Evolutionary conservation across 805 yeast genomes (phyloP).

Genomic region (Saccharomycopsis microspora): DNA sequence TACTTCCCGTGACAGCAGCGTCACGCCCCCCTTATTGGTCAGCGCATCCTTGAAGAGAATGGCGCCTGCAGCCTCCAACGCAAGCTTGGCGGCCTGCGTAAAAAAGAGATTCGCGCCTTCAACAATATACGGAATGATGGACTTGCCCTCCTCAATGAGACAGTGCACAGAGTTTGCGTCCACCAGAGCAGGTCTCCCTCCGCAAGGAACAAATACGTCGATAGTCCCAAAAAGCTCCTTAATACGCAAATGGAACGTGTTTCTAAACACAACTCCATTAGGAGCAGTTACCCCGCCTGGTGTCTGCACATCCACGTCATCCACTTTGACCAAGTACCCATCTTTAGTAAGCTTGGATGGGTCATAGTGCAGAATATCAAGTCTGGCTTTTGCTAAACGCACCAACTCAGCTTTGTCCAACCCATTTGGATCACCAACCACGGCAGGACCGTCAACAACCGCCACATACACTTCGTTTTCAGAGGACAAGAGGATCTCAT

Average conservation of each 20-base stretch:
- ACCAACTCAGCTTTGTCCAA: constrained; percentile 68
- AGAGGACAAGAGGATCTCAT: constrained; percentile 80
- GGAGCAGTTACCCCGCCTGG: constrained; percentile 67
- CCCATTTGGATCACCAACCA: constrained; percentile 84
- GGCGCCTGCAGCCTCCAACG: constrained; percentile 79
- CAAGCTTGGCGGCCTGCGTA: constrained; percentile 86
- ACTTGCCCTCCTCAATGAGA: constrained; percentile 71
- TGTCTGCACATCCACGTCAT: constrained; percentile 65
- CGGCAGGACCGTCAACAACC: constrained; percentile 93
- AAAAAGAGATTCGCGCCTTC: constrained; percentile 97
- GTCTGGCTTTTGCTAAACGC: constrained; percentile 67
- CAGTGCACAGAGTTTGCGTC: constrained; percentile 70
- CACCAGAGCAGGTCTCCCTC: constrained; percentile 96
- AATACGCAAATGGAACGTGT: constrained; percentile 72
- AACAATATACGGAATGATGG: constrained; percentile 76
- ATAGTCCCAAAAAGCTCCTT: constrained; percentile 53
- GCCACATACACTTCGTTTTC: constrained; percentile 73
- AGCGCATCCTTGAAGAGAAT: constrained; percentile 90
- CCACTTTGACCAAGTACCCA: constrained; percentile 79
- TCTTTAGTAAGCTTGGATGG: constrained; percentile 49
- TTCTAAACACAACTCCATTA: constrained; percentile 85
- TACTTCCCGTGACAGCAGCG: constrained; percentile 92
- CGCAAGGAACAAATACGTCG: constrained; percentile 93
- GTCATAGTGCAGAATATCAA: constrained; percentile 64
- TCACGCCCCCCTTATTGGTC: constrained; percentile 97